Evolutionary conservation across 1,284 basidiomycete genomes (phyloP), one percentile per base, ranked within the genome.

Genomic region (Sphaerobolus stellatus): DNA sequence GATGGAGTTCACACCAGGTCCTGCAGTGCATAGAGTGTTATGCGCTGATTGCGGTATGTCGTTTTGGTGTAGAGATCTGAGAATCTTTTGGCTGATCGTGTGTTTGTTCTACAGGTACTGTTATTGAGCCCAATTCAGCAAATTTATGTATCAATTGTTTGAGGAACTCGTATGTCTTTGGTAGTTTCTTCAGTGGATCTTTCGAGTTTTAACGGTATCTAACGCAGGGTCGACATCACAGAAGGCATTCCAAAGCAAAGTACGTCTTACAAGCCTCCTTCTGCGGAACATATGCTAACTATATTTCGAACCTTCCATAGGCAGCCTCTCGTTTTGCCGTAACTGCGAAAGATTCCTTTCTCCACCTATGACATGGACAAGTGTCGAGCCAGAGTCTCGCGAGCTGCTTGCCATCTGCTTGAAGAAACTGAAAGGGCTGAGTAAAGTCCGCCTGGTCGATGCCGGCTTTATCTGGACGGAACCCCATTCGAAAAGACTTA

Each of bases 401-500:
- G 95, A 99, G 69, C 80, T 99, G 30, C 80, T 99, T 41, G 88
- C 92, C 2, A 84, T 94, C 51, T 94, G 92, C 68, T 73, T 98
- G 57, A 94, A 93, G 70, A 97, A 95, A 72, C 85, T 98, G 66
- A 96, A 97, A 64, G 92, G 95, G 24, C 78, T 99, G 30, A 89
- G 86, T 66, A 96, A 94, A 77, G 94, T 99, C 50, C 90, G 96
- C 30, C 75, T 99, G 41, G 97, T 97, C 33, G 96, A 99, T 61
- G 96, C 96, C 0, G 92, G 94, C 61, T 99, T 99, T 70, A 94
- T 99, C 67, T 99, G 97, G 96, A 99, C 96, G 8, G 97, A 99
- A 68, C 96, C 96, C 1, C 96, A 99, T 74, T 94, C 91, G 50
- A 96, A 96, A 70, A 83, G 97, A 49, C 71, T 99, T 58, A 84